Base-by-base conservation (phyloP, 495 filamentous ascomycete genomes). In the Penicillium waksmanii region DNA sequence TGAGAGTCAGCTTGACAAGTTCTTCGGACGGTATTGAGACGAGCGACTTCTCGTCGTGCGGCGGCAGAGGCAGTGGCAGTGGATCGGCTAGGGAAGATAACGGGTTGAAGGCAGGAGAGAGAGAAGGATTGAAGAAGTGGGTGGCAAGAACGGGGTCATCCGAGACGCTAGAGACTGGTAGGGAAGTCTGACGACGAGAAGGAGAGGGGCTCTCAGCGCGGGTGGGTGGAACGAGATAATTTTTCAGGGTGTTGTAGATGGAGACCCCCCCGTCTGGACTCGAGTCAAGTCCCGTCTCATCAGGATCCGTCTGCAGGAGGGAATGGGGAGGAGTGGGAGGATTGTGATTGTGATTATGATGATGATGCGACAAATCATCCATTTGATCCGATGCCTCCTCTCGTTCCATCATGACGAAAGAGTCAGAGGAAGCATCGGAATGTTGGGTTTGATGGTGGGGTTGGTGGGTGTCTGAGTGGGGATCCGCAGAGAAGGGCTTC, bases 1-100 rank as follows among this genome's bases (percentile, higher is more conserved):
- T 85, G 80, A 85, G 77, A 84, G 93, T 97, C 89, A 96, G 92
- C 91, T 87, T 93, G 80, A 84, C 88, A 70, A 89, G 82, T 73
- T 88, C 85, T 76, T 87, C 85, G 77, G 84, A 81, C 74, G 82
- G 82, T 68, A 78, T 75, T 63, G 79, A 80, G 60, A 75, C 70
- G 73, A 70, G 73, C 66, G 65, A 77, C 67, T 76, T 77, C 77
- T 77, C 81, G 73, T 76, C 80, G 72, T 78, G 70, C 69, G 76
- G 71, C 66, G 78, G 42, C 17, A 44, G 77, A 72, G 73, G 70
- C 69, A 75, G 71, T 65, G 78, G 42, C 17, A 44, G 77, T 73
- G 73, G 64, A 69, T 76, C 80, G 64, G 84, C 79, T 70, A 84
- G 83, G 75, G 70, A 82, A 47, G 84, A 12, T 27, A 48, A 77